phyloP scores from a whole-genome alignment of 345 rosid species.

The Eucalyptus marginata region DNA sequence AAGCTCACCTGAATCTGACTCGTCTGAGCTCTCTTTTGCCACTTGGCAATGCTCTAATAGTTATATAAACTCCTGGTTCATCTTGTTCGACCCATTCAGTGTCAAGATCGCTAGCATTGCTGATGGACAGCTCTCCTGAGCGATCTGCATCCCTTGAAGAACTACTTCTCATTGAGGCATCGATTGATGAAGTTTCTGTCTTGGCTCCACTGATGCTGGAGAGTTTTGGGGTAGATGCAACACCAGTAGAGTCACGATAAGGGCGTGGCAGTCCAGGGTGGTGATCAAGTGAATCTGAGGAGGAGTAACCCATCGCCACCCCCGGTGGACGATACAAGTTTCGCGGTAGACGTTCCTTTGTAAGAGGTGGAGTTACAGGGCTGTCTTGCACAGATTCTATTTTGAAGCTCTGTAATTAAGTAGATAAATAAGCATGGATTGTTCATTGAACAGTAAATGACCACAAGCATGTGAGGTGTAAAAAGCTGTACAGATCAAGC shows the following conservation, averaged over 20 bases:
- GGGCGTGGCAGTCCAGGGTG: slow-evolving; percentile 49
- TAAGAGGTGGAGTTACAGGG: slow-evolving; percentile 74
- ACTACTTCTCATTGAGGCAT: slow-evolving; percentile 80
- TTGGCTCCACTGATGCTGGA: slow-evolving; percentile 89
- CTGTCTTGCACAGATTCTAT: slow-evolving; percentile 72
- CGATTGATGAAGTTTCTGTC: slow-evolving; percentile 87
- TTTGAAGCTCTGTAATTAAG: slow-evolving; percentile 38
- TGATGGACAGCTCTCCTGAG: slow-evolving; percentile 69
- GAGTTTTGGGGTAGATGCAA: slow-evolving; percentile 77
- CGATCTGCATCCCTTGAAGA: slow-evolving; percentile 91
- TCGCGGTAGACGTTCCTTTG: slow-evolving; percentile 70
- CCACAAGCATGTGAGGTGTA: background rate
- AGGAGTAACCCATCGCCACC: slow-evolving; percentile 49
- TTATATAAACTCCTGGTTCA: slow-evolving; percentile 95
- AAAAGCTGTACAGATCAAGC: background rate
- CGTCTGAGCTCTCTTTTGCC: slow-evolving; percentile 95
- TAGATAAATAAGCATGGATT: background rate
- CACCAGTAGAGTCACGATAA: slow-evolving; percentile 57
- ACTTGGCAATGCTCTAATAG: slow-evolving; percentile 62
- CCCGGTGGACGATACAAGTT: slow-evolving; percentile 59
- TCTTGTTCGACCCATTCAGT: slow-evolving; percentile 96
- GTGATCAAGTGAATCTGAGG: slow-evolving; percentile 74
- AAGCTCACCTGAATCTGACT: slow-evolving; percentile 87
- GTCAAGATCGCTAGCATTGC: slow-evolving; percentile 86
- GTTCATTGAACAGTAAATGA: background rate